These are phyloP conservation scores for Nakazawaea pomicola DNA, from an alignment of 805 yeast species.

Conservation along the genomic window DNA sequence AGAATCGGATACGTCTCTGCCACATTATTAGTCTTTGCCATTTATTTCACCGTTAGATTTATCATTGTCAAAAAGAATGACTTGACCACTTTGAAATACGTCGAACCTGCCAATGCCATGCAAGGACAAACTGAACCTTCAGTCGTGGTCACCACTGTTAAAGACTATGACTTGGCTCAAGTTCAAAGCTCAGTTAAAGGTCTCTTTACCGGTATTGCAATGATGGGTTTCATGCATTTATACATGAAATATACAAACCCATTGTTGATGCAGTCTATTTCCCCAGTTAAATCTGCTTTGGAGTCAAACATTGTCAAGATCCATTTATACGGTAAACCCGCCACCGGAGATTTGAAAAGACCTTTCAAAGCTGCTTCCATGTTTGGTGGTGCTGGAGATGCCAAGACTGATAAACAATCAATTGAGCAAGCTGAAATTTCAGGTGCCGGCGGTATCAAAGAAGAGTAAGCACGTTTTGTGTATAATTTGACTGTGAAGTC, in stretches of 20 bases:
- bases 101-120: slow-evolving; percentile 78
- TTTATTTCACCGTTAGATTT: slow-evolving; percentile 61
- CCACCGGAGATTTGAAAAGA: slow-evolving; percentile 88
- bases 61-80: slow-evolving; percentile 74
- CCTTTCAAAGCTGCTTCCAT: slow-evolving; percentile 89
- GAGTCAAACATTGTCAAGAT: slow-evolving; percentile 90
- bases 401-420: slow-evolving; percentile 82
- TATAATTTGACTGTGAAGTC: slow-evolving; percentile 1
- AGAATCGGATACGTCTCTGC: slow-evolving; percentile 68
- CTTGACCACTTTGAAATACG: slow-evolving; percentile 86
- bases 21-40: slow-evolving; percentile 55
- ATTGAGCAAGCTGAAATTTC: slow-evolving; percentile 79
- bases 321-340: slow-evolving; percentile 78
- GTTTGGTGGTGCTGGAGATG: slow-evolving; percentile 51
- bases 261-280: slow-evolving; percentile 86
- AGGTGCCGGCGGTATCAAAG: slow-evolving; percentile 86
- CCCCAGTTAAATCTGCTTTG: slow-evolving; percentile 84
- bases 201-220: slow-evolving; percentile 82
- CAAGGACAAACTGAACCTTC: slow-evolving; percentile 68
- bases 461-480: no score
- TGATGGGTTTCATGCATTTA: slow-evolving; percentile 98
- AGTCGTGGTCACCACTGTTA: slow-evolving; percentile 85
- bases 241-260: slow-evolving; percentile 98
- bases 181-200: slow-evolving; percentile 75
- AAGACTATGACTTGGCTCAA: slow-evolving; percentile 91